These are phyloP conservation scores for Onygenales sp. DNA, from an alignment of 2,329 filamentous ascomycete species.

Conservation along the genomic window DNA sequence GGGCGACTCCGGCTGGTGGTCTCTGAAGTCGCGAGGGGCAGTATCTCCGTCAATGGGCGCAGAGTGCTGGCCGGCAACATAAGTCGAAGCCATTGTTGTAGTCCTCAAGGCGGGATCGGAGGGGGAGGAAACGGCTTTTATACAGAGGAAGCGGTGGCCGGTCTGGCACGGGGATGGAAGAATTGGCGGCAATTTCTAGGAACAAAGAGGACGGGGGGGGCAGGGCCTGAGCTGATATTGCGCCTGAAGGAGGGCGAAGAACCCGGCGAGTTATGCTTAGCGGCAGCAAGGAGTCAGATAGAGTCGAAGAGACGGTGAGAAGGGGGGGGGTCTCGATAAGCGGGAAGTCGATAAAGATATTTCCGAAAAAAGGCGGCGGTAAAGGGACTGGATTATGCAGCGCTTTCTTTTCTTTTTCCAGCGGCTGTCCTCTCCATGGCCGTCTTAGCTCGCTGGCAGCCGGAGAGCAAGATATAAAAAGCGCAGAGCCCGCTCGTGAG, in stretches of 20 bases:
- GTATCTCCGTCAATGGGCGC: neutral
- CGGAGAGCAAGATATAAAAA: too few species aligned
- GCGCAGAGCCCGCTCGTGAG: neutral
- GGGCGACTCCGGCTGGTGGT: slow-evolving; percentile 3
- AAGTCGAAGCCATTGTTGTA: slow-evolving; percentile 4
- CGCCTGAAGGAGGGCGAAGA: neutral
- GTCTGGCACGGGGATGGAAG: neutral
- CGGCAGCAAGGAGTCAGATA: neutral
- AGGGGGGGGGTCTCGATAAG: too few species aligned
- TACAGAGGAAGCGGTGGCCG: too few species aligned
- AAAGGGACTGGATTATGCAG: too few species aligned
- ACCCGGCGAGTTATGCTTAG: neutral
- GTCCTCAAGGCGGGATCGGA: neutral
- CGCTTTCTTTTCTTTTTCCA: too few species aligned
- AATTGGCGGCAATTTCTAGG: neutral
- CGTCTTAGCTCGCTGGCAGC: too few species aligned
- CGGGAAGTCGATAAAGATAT: too few species aligned
- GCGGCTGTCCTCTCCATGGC: too few species aligned
- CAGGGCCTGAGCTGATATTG: neutral
- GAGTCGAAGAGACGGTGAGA: neutral
- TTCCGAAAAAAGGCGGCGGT: too few species aligned
- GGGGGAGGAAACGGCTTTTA: too few species aligned
- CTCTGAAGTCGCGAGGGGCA: neutral
- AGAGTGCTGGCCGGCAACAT: neutral
- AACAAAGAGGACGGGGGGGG: neutral